These are phyloP conservation scores for Helianthus tuberosus DNA, from an alignment of 129 eudicot genomes.

Conservation along the genomic window DNA sequence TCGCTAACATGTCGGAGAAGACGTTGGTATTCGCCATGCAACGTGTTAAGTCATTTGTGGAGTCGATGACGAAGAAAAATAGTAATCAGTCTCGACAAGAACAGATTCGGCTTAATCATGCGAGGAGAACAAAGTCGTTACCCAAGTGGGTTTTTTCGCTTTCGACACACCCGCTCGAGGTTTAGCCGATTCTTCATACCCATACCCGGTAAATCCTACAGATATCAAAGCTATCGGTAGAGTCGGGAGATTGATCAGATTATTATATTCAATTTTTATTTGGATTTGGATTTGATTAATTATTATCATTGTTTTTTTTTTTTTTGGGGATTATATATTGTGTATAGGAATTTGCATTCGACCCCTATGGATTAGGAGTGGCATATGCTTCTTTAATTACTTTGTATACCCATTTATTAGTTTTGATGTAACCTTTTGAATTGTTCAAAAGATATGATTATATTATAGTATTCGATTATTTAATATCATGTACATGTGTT, in stretches of 20 bases:
- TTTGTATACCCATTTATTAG: conserved; percentile 38
- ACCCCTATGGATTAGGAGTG: conserved; percentile 86
- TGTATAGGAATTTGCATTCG: conserved; percentile 59
- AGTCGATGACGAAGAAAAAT: conserved; percentile 26
- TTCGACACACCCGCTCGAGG: conserved; percentile 56
- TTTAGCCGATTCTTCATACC: conserved; percentile 1
- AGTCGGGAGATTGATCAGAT: background rate
- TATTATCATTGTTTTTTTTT: background rate
- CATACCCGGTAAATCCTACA: too few relatives aligned
- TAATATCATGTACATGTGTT: conserved; percentile 8
- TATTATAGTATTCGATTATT: conserved; percentile 9
- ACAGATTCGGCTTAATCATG: conserved; percentile 29
- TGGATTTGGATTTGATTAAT: background rate
- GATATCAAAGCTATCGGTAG: too few relatives aligned
- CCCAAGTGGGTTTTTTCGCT: conserved; percentile 94
- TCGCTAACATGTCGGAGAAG: conserved; percentile 82
- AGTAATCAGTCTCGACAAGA: conserved; percentile 26
- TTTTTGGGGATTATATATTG: conserved; percentile 19
- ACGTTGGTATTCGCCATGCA: conserved; percentile 58
- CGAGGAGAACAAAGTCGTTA: conserved; percentile 62
- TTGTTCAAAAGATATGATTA: conserved; percentile 25
- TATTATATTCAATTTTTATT: background rate
- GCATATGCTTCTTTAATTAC: conserved; percentile 32
- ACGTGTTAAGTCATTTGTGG: conserved; percentile 50
- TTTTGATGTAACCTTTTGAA: conserved; percentile 38